Conservation (phyloP, 202 grass and related monocot genomes). For the Hordeum pubiflorum region DNA sequence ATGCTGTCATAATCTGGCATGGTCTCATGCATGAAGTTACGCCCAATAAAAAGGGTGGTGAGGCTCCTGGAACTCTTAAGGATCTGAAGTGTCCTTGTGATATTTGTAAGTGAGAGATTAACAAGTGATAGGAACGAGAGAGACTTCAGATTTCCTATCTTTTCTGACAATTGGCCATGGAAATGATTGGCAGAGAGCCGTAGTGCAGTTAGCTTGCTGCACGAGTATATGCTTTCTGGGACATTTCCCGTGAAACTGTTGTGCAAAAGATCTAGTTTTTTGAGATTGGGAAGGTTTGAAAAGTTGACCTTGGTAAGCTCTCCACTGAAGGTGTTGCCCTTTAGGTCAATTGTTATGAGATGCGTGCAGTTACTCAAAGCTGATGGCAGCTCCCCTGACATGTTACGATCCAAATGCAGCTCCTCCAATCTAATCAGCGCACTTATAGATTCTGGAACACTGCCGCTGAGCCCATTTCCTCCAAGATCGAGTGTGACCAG, state of each 20-base stretch:
- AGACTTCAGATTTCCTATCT: constrained; percentile 25
- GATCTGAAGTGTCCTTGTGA: constrained; percentile 22
- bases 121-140: constrained; percentile 19
- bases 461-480: constrained; percentile 24
- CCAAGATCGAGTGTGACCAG: constrained; percentile 37
- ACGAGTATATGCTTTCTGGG: constrained; percentile 42
- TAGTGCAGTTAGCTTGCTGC: constrained; percentile 33
- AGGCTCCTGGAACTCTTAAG: background rate
- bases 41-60: background rate
- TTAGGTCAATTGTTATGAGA: constrained; percentile 13
- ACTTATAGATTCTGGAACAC: constrained; percentile 24
- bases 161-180: constrained; percentile 27
- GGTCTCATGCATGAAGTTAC: constrained; percentile 3
- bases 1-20: constrained; percentile 9
- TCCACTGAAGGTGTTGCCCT: constrained; percentile 12
- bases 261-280: background rate
- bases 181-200: constrained; percentile 28
- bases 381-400: constrained; percentile 23
- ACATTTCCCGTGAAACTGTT: constrained; percentile 40
- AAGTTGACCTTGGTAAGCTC: constrained; percentile 32
- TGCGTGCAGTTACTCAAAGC: constrained; percentile 19
- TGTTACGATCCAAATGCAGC: constrained; percentile 15
- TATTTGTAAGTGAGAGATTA: background rate
- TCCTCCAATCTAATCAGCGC: constrained; percentile 19
- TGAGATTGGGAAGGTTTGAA: constrained; percentile 33